Base-by-base conservation (phyloP, 345 rosid species). In the Laguncularia racemosa region DNA sequence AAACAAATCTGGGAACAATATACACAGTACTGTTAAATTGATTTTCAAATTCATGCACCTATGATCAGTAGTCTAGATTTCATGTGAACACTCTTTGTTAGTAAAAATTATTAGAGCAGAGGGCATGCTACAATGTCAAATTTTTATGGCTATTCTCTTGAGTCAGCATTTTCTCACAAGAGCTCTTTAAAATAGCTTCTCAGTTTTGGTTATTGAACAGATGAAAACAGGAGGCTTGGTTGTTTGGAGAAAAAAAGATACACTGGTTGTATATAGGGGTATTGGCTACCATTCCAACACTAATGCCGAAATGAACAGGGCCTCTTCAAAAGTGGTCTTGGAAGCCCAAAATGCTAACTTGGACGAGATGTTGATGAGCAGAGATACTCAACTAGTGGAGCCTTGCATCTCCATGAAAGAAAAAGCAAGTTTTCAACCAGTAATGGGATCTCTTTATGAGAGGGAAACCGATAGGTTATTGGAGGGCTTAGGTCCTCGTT, bases 181-280 rank as follows among this genome's bases (percentile, higher is more conserved):
- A 38, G 48, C 28, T 57, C 28, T 48, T 45, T 50, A 21, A 64
- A 55, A 16, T 46, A 56, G 65, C 64, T 58, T 19, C 55, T 40
- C 52, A 46, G 12, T 51, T 59, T 56, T 54, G 15, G 52, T 66
- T 16, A 14, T 65, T 33, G 53, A 53, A 50, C 77, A 90, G 97
- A 50, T 84, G 84, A 86, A 90, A 81, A 86, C 95, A 19, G 86
- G 90, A 40, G 92, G 97, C 40, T 78, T 83, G 79, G 92, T 86
- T 72, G 76, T 86, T 57, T 83, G 90, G 80, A 79, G 76, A 58
- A 78, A 61, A 80, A 84, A 86, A 75, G 92, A 83, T 20, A 43
- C 53, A 68, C 67, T 67, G 46, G 74, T 79, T 53, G 55, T 90
- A 43, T 90, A 83, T 62, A 71, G 86, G 77, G 92, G 90, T 70